Evolutionary conservation across 2,329 filamentous ascomycete species (phyloP).

Genomic region (Cadophora gregata): DNA sequence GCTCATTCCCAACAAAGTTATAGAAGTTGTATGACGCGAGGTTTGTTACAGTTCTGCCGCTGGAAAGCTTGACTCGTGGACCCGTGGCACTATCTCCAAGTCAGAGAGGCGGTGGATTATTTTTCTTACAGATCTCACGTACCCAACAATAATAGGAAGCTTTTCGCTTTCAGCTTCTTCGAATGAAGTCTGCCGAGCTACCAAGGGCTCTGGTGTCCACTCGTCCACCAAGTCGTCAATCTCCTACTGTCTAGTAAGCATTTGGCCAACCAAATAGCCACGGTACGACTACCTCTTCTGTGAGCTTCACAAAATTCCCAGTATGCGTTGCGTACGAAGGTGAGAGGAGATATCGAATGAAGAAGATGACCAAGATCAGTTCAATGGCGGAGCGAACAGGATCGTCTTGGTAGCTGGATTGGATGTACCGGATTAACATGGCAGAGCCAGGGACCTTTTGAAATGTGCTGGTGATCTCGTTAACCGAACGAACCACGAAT

Average conservation of each 20-base stretch:
- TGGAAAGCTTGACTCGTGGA: constrained; percentile 86
- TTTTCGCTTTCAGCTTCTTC: constrained; percentile 86
- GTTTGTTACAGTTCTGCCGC: constrained; percentile 89
- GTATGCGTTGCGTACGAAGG: constrained; percentile 92
- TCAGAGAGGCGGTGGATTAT: constrained; percentile 10
- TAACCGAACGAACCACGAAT: constrained; percentile 57
- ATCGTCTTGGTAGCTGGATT: constrained; percentile 97
- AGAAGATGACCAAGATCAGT: constrained; percentile 92
- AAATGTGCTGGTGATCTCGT: constrained; percentile 68
- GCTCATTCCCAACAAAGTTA: constrained; percentile 93
- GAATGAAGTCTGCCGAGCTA: constrained; percentile 72
- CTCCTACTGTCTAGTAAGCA: constrained; percentile 58
- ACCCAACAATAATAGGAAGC: constrained; percentile 88
- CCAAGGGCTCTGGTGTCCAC: constrained; percentile 93
- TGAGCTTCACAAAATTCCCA: constrained; percentile 86
- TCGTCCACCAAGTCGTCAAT: constrained; percentile 97
- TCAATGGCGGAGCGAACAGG: constrained; percentile 93
- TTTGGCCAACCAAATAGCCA: constrained; percentile 5
- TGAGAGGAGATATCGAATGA: constrained; percentile 88
- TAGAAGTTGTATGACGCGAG: constrained; percentile 97
- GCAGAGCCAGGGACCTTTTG: constrained; percentile 93
- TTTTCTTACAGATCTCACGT: constrained; percentile 36
- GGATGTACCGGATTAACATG: constrained; percentile 93
- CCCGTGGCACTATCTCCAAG: constrained; percentile 72
- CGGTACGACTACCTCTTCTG: constrained; percentile 67